A percentile compares a stretch with the other conserved stretches of the same genome.
These are phyloP conservation scores for Fonsecaea erecta DNA, from an alignment of 2,329 filamentous ascomycete genomes.

Conservation along the genomic window DNA sequence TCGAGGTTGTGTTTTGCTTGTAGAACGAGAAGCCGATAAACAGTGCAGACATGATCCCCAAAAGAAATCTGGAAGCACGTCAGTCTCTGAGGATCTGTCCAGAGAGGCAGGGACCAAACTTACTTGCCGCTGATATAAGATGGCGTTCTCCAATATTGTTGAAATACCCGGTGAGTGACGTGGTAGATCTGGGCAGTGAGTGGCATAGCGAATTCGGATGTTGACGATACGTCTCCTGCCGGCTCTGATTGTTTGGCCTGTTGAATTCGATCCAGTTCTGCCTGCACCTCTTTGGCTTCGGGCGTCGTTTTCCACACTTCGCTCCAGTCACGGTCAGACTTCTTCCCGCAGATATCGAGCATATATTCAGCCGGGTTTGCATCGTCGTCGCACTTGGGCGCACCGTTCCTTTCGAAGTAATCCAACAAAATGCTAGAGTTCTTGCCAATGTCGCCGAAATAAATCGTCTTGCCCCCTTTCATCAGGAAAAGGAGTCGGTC, in stretches of 20 bases:
- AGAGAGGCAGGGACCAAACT: constrained; percentile 58
- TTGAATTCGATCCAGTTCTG: constrained; percentile 64
- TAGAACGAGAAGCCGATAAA: constrained; percentile 67
- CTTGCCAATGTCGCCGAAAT: constrained; percentile 80
- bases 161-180: constrained; percentile 75
- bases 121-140: constrained; percentile 65
- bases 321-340: constrained; percentile 68
- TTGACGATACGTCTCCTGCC: constrained; percentile 43
- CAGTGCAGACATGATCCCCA: constrained; percentile 57
- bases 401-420: constrained; percentile 78
- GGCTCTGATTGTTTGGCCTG: constrained; percentile 53
- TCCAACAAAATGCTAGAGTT: constrained; percentile 69
- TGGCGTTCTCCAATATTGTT: constrained; percentile 84
- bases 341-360: constrained; percentile 55
- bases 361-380: constrained; percentile 74
- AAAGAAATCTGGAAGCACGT: constrained; percentile 62
- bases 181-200: constrained; percentile 68
- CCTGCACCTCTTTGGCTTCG: constrained; percentile 60
- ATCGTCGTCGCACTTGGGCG: constrained; percentile 64
- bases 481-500: constrained; percentile 79
- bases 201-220: constrained; percentile 75
- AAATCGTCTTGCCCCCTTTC: constrained; percentile 76
- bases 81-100: constrained; percentile 52
- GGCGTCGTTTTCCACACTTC: constrained; percentile 63
- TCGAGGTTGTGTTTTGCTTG: constrained; percentile 65